These are phyloP conservation scores for Fusarium drepaniforme DNA, from an alignment of 2,329 filamentous ascomycete genomes.

Conservation along the genomic window DNA sequence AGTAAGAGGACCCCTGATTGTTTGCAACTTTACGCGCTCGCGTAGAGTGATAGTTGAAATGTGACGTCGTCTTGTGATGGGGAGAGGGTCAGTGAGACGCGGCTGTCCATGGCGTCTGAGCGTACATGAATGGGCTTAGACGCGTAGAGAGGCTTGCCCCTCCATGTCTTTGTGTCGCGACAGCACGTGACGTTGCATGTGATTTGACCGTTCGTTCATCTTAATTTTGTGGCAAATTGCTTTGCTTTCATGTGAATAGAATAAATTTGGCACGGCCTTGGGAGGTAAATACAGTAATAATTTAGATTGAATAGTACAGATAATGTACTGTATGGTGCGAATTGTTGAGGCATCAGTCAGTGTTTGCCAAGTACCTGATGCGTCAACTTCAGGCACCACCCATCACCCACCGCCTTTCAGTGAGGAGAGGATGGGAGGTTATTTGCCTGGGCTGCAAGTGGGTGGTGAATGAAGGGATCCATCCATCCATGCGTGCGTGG, in stretches of 20 bases:
- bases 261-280: not conserved
- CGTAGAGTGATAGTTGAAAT: slow-evolving; percentile 1
- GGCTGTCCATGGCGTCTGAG: slow-evolving; percentile 12
- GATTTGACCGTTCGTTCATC: slow-evolving; percentile 10
- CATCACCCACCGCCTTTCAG: not conserved
- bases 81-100: slow-evolving; percentile 26
- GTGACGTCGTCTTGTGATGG: slow-evolving; percentile 7
- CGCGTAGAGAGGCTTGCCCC: slow-evolving; percentile 27
- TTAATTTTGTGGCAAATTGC: slow-evolving; percentile 1
- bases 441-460: slow-evolving; percentile 26
- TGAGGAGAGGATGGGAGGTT: not conserved
- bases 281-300: not conserved
- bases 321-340: not conserved
- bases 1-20: not conserved
- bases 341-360: not conserved
- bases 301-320: not conserved
- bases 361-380: not conserved
- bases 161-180: slow-evolving; percentile 29
- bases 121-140: not conserved
- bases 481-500: slow-evolving; percentile 2
- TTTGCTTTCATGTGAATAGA: slow-evolving; percentile 7
- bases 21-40: slow-evolving; percentile 14
- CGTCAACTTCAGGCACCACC: not conserved
- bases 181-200: slow-evolving; percentile 43
- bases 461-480: slow-evolving; percentile 19